These are phyloP conservation scores for Fusarium sp. DNA, from an alignment of 2,329 filamentous ascomycete species.

Conservation along the genomic window DNA sequence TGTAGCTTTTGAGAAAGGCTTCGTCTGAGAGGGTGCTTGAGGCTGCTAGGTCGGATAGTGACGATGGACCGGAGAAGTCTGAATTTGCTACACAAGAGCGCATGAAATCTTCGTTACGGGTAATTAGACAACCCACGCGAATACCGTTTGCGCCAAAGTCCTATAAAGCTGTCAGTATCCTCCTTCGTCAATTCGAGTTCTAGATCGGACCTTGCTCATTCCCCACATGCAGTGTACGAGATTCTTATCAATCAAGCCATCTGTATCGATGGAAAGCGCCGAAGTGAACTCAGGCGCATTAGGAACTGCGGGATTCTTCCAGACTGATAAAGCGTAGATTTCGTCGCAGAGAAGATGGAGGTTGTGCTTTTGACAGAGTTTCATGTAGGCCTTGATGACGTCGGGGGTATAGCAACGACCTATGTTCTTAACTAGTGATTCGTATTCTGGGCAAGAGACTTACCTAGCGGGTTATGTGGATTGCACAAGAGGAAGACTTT, in stretches of 20 bases:
- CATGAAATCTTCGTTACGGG: background rate
- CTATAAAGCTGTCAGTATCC: background rate
- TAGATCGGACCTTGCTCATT: background rate
- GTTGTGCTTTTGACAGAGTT: background rate
- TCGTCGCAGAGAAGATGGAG: background rate
- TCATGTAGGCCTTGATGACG: background rate
- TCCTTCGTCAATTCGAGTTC: rapidly evolving
- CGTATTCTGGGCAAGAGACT: rapidly evolving
- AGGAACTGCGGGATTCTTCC: background rate
- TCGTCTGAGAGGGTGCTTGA: background rate
- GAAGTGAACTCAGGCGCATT: background rate
- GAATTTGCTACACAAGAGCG: background rate
- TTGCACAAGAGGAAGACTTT: background rate
- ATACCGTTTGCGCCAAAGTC: background rate
- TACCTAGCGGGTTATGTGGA: background rate
- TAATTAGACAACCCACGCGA: background rate
- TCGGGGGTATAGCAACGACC: background rate
- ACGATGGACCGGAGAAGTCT: background rate
- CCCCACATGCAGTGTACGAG: background rate
- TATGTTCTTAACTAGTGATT: too few relatives aligned
- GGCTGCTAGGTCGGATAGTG: background rate
- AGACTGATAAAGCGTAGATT: constrained; percentile 1
- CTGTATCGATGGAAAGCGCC: rapidly evolving
- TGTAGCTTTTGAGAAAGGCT: rapidly evolving
- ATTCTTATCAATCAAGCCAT: background rate